phyloP scores from a whole-genome alignment of 2,329 filamentous ascomycete species.

The Trichoderma simmonsii region DNA sequence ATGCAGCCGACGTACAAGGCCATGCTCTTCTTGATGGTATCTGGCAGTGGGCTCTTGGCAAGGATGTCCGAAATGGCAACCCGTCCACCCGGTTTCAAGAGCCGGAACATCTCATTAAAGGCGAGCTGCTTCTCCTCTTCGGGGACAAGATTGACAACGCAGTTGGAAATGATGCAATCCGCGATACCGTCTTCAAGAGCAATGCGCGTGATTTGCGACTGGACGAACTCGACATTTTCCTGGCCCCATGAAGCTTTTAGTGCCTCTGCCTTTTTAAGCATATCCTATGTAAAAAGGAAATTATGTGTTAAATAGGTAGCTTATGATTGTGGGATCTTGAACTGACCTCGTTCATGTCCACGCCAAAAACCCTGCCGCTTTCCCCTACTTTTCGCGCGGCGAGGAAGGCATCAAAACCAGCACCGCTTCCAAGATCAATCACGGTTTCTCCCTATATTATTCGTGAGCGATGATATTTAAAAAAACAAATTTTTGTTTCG shows the following conservation, averaged over 20 bases:
- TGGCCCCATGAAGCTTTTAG: constrained; percentile 40
- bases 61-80: constrained; percentile 61
- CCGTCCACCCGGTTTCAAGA: constrained; percentile 56
- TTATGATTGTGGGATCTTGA: not conserved
- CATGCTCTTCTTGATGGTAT: constrained; percentile 46
- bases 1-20: constrained; percentile 60
- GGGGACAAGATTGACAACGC: constrained; percentile 59
- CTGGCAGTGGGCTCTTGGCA: constrained; percentile 45
- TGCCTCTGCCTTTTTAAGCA: constrained; percentile 48
- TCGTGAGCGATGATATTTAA: not conserved
- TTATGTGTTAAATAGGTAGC: not conserved
- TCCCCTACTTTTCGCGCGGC: constrained; percentile 49
- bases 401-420: constrained; percentile 56
- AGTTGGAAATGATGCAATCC: constrained; percentile 58
- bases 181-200: constrained; percentile 43
- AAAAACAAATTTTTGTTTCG: not conserved
- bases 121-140: constrained; percentile 48
- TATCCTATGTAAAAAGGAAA: constrained; percentile 37
- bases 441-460: constrained; percentile 49
- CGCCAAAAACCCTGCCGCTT: constrained; percentile 49
- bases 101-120: constrained; percentile 56
- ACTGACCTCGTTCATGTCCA: constrained; percentile 58
- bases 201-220: constrained; percentile 50
- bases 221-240: constrained; percentile 49
- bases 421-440: constrained; percentile 56